Percentiles rank a stretch among this genome's conserved stretches.
Evolutionary conservation across 2,329 filamentous ascomycete species (phyloP).

Genomic region (Alternaria burnsii): DNA sequence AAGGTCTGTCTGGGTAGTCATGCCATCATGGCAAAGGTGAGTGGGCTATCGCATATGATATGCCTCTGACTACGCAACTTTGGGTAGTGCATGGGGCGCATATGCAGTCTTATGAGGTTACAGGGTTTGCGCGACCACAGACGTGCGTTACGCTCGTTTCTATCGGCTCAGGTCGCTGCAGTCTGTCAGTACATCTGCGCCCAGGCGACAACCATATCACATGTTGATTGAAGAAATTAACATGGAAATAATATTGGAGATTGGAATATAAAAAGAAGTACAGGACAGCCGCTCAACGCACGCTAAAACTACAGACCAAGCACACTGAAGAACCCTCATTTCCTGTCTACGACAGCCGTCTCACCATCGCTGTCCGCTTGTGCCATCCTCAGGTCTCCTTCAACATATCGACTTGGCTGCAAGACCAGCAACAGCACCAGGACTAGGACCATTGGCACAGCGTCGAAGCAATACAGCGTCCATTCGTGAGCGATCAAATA

Average conservation of each 20-base stretch:
- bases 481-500: slow-evolving; percentile 57
- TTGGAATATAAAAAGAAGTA: background rate
- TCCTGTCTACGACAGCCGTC: background rate
- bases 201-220: background rate
- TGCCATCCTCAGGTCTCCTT: background rate
- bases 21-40: slow-evolving; percentile 2
- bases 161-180: background rate
- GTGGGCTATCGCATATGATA: background rate
- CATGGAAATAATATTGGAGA: background rate
- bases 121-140: background rate
- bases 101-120: background rate
- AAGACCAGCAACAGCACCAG: slow-evolving; percentile 51
- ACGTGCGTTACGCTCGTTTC: background rate
- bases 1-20: slow-evolving; percentile 1
- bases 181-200: background rate
- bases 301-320: background rate
- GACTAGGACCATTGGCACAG: slow-evolving; percentile 55
- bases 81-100: background rate
- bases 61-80: background rate
- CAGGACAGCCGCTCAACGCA: background rate
- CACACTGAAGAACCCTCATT: background rate
- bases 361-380: background rate
- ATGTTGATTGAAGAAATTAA: background rate
- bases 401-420: slow-evolving; percentile 33
- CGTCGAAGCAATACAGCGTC: slow-evolving; percentile 60